These are phyloP conservation scores for Bathelium albidoporum DNA, from an alignment of 495 filamentous ascomycete genomes.

Conservation along the genomic window DNA sequence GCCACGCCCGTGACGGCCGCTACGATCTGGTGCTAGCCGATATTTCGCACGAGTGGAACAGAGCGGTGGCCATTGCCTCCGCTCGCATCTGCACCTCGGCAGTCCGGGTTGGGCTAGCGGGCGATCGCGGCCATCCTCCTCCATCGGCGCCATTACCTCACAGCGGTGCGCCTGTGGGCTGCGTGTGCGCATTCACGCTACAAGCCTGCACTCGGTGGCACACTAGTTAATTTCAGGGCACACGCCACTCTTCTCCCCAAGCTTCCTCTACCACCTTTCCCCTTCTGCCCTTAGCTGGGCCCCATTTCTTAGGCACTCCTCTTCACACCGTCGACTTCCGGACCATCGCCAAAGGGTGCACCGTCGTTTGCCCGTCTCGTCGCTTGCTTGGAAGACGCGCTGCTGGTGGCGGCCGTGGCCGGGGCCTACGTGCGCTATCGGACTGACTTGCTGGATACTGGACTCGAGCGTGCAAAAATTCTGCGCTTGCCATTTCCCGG, in stretches of 20 bases:
- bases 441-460: background rate
- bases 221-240: slow-evolving; percentile 22
- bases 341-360: background rate
- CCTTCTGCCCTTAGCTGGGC: background rate
- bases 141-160: slow-evolving; percentile 10
- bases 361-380: background rate
- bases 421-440: background rate
- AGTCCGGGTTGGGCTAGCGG: background rate
- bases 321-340: slow-evolving; percentile 5
- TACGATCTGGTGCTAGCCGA: background rate
- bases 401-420: background rate
- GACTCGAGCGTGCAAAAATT: background rate
- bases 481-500: slow-evolving; percentile 7
- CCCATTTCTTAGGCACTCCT: slow-evolving; percentile 2
- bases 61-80: slow-evolving; percentile 4
- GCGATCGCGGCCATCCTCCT: background rate
- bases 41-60: slow-evolving; percentile 4
- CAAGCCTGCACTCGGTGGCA: background rate
- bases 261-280: slow-evolving; percentile 4
- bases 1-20: background rate
- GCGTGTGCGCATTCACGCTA: background rate
- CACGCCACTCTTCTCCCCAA: slow-evolving; percentile 11
- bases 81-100: background rate
- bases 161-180: background rate
- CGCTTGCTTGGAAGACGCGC: background rate